Conservation (phyloP, 306 rosid species). For the Vicia faba region DNA sequence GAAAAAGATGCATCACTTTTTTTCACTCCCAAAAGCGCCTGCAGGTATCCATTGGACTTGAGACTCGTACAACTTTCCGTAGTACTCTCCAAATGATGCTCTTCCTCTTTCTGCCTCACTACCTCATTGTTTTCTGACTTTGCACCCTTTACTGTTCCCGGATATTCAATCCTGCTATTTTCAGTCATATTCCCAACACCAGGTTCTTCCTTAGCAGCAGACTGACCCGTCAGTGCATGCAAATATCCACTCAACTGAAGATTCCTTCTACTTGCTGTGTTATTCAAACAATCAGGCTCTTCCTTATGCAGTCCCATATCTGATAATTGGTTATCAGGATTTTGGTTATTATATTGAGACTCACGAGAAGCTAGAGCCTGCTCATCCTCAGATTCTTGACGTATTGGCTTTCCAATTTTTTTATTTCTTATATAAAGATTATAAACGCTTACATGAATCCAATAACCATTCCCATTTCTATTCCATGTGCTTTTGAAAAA, state of each 20-base stretch:
- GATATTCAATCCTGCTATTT: neutral
- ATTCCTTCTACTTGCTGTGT: neutral
- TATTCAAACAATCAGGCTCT: neutral
- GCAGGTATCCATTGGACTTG: slow-evolving; percentile 53
- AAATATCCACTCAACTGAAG: neutral
- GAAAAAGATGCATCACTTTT: slow-evolving; percentile 47
- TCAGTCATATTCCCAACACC: neutral
- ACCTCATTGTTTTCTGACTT: neutral
- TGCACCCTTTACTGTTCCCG: neutral
- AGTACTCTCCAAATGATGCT: slow-evolving; percentile 51
- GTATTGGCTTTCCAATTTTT: slow-evolving; percentile 35
- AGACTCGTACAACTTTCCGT: slow-evolving; percentile 20
- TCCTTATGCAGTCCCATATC: neutral
- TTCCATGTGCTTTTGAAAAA: slow-evolving; percentile 81
- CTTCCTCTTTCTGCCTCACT: slow-evolving; percentile 47
- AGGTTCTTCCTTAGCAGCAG: neutral
- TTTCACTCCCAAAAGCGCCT: slow-evolving; percentile 51
- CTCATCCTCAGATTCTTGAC: slow-evolving; percentile 45
- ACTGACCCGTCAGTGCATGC: neutral
- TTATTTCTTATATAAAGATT: slow-evolving; percentile 45
- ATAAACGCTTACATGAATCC: slow-evolving; percentile 52
- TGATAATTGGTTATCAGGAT: slow-evolving; percentile 38
- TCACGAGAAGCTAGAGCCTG: slow-evolving; percentile 25
- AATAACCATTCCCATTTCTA: slow-evolving; percentile 75
- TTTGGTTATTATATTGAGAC: slow-evolving; percentile 31